phyloP scores from a whole-genome alignment of 768 basidiomycete genomes.

The Psilocybe sp. region DNA sequence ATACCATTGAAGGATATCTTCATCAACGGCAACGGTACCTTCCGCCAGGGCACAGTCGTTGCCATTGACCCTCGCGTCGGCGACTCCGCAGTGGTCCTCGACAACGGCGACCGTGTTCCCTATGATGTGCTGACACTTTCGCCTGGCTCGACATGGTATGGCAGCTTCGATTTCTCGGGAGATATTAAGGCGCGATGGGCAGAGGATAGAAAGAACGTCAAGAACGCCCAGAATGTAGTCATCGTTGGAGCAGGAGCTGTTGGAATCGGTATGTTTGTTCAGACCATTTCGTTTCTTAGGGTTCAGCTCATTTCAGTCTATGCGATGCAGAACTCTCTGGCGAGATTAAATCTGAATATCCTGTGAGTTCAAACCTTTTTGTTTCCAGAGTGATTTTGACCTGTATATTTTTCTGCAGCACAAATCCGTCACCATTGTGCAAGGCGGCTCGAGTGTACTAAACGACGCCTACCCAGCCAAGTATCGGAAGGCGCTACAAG shows the following conservation, averaged over 20 bases:
- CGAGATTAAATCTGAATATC: slow-evolving; percentile 37
- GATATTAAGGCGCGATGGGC: slow-evolving; percentile 22
- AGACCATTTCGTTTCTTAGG: background rate
- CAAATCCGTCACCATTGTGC: slow-evolving; percentile 56
- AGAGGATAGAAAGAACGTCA: slow-evolving; percentile 25
- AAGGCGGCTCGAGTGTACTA: slow-evolving; percentile 42
- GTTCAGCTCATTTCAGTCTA: background rate
- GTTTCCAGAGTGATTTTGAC: slow-evolving; percentile 5
- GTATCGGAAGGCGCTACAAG: slow-evolving; percentile 41
- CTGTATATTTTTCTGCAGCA: slow-evolving; percentile 13
- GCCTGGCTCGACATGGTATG: slow-evolving; percentile 47
- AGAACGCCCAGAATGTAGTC: slow-evolving; percentile 35
- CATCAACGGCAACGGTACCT: slow-evolving; percentile 35
- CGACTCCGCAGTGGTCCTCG: slow-evolving; percentile 39
- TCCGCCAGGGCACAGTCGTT: slow-evolving; percentile 32
- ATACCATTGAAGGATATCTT: slow-evolving; percentile 48
- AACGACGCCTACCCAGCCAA: slow-evolving; percentile 48
- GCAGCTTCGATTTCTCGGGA: slow-evolving; percentile 28
- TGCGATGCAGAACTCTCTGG: slow-evolving; percentile 33
- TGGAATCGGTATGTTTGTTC: slow-evolving; percentile 36
- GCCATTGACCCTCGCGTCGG: slow-evolving; percentile 16
- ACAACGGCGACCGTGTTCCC: slow-evolving; percentile 37
- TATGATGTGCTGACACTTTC: slow-evolving; percentile 53
- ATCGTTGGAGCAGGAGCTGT: slow-evolving; percentile 57
- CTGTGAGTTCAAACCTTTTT: slow-evolving; percentile 22